Evolutionary conservation across 1,284 basidiomycete species (phyloP), one percentile per base, ranked within the genome.

Genomic region (Ceratobasidium sp.): DNA sequence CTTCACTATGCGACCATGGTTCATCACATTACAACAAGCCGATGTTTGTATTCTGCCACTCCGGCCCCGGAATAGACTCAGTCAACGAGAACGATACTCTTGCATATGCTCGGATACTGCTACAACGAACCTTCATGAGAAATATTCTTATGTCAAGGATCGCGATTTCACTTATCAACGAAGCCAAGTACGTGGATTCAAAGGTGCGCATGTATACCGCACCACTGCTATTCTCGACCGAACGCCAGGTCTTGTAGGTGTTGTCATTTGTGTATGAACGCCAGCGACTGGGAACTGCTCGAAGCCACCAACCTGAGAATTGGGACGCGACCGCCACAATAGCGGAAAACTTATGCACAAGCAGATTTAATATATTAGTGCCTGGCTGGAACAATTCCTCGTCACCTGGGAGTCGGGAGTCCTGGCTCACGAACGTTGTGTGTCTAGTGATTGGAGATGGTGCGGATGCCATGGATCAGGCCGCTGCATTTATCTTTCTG

Each of bases 1-100:
- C n/a, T n/a, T n/a, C n/a, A n/a, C n/a, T n/a, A n/a, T n/a, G n/a
- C n/a, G n/a, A n/a, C n/a, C n/a, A n/a, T n/a, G n/a, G n/a, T n/a
- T 32, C 26, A 5, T 57, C n/a, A 60, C 55, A 26, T 50, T 76
- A 34, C 28, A 50, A 34, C 30, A 23, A 90, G 88, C 89, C 90
- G 1, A 89, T 91, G 88, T 90, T 89, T 71, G 81, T 86, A 21
- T 81, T 91, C 79, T 80, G 82, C 12, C 85, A 86, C 75, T 88
- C 88, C 72, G 88, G 87, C 4, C 84, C 83, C 1, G 62, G 78
- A 2, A 74, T 77, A 5, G 74, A 75, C 0, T 45, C 34, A 18
- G 70, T 77, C 5, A 59, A 34, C 12, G 67, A 73, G 2, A 72
- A 65, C 9, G 70, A 74, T 14, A 48, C 71, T 0, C 60, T 79